These are phyloP conservation scores for Calonectria fujianensis DNA, from an alignment of 2,329 filamentous ascomycete genomes.

Conservation along the genomic window DNA sequence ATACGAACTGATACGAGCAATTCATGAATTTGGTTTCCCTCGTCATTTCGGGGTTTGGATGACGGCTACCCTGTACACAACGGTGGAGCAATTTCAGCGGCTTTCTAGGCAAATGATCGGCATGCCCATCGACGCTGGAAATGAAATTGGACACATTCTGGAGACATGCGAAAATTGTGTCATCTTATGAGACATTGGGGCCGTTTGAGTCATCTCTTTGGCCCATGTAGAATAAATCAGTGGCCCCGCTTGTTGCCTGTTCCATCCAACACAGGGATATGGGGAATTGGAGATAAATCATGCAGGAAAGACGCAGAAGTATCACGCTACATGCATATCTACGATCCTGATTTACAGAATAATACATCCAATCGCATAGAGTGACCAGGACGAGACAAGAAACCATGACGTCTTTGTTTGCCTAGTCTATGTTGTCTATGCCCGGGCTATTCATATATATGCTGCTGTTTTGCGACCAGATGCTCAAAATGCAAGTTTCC, in stretches of 20 bases:
- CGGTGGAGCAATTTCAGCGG: background rate
- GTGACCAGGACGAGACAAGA: background rate
- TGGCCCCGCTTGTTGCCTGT: background rate
- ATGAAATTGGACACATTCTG: background rate
- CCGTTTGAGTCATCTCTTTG: background rate
- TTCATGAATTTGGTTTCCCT: background rate
- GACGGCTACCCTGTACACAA: background rate
- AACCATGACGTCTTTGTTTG: background rate
- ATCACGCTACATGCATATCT: background rate
- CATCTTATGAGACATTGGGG: background rate
- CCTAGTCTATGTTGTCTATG: background rate
- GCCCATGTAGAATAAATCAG: background rate
- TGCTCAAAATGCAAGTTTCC: conserved; percentile 1
- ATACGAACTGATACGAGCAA: background rate
- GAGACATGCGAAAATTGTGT: background rate
- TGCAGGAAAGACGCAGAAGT: background rate
- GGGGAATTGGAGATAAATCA: background rate
- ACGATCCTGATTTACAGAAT: background rate
- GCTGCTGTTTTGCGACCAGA: background rate
- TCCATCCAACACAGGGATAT: background rate
- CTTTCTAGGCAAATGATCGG: background rate
- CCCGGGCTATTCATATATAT: conserved; percentile 1
- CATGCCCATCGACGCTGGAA: background rate
- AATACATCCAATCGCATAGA: background rate
- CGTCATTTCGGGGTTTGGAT: background rate